Conservation (phyloP, 106 monocot genomes). For the Triglochin maritima region DNA sequence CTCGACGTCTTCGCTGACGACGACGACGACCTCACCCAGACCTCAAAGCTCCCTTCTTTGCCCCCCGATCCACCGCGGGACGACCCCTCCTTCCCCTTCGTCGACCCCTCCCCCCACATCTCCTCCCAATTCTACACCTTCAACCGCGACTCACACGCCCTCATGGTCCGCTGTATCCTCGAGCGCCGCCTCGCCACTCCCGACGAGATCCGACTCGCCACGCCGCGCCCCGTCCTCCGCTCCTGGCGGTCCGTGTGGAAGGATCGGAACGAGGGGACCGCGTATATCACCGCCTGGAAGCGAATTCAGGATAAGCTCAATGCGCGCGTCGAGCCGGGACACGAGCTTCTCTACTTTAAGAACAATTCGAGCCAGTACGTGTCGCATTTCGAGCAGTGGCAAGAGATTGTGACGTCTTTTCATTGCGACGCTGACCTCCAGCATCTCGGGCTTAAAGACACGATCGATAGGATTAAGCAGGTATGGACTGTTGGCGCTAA, state of each 20-base stretch:
- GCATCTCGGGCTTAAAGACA: conserved; percentile 92
- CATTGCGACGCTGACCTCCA: conserved; percentile 84
- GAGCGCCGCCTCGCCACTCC: conserved; percentile 15
- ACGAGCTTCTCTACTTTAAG: conserved; percentile 68
- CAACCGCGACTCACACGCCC: conserved; percentile 18
- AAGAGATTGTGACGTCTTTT: conserved; percentile 56
- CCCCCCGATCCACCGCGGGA: not conserved
- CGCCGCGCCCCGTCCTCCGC: conserved; percentile 9
- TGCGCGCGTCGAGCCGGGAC: conserved; percentile 32
- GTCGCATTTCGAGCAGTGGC: conserved; percentile 83
- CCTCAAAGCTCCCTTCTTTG: not conserved
- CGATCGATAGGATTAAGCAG: conserved; percentile 87
- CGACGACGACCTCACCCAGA: conserved; percentile 6
- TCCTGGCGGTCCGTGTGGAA: conserved; percentile 26
- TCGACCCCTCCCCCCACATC: conserved; percentile 21
- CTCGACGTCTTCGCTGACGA: conserved; percentile 12
- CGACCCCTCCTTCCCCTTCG: not conserved
- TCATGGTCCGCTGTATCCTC: conserved; percentile 23
- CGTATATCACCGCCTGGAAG: conserved; percentile 27
- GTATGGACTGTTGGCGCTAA: conserved; percentile 96
- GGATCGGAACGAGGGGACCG: conserved; percentile 25
- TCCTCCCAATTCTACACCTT: conserved; percentile 32
- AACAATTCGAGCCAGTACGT: conserved; percentile 60
- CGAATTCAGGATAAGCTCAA: conserved; percentile 74
- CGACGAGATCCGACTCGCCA: conserved; percentile 19